Percentiles rank a stretch among this genome's conserved stretches.
phyloP scores from a whole-genome alignment of 805 yeast genomes.

The Barnettozyma wickerhamii region DNA sequence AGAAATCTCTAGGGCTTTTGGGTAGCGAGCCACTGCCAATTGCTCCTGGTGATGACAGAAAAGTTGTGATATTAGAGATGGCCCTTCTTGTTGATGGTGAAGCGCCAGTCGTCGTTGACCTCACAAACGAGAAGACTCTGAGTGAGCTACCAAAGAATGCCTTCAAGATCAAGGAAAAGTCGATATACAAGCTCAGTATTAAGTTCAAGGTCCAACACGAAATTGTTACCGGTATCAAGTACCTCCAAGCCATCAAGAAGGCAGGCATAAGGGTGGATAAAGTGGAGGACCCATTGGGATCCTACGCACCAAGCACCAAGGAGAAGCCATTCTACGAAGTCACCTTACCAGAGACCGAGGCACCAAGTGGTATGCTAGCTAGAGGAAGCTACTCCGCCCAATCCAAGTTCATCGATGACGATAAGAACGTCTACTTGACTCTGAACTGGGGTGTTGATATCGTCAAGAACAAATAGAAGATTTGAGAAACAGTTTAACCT shows the following conservation, averaged over 20 bases:
- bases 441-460: conserved; percentile 87
- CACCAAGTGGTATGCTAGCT: conserved; percentile 86
- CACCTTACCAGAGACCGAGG: conserved; percentile 66
- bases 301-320: conserved; percentile 83
- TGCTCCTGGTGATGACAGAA: conserved; percentile 61
- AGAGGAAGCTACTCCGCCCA: conserved; percentile 81
- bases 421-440: conserved; percentile 64
- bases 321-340: conserved; percentile 75
- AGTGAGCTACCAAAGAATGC: conserved; percentile 57
- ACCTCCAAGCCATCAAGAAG: conserved; percentile 79
- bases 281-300: conserved; percentile 83
- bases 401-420: conserved; percentile 85
- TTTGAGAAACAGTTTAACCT: too few species aligned
- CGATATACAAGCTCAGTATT: conserved; percentile 66
- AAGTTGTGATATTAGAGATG: conserved; percentile 77
- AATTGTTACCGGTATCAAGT: conserved; percentile 85
- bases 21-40: conserved; percentile 58
- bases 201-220: conserved; percentile 85
- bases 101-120: conserved; percentile 62
- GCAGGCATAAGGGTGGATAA: conserved; percentile 86
- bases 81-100: conserved; percentile 65
- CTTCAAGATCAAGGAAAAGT: conserved; percentile 74
- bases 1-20: conserved; percentile 75
- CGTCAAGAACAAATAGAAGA: conserved; percentile 45
- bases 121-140: conserved; percentile 58